phyloP scores from a whole-genome alignment of 352 stramenopile genomes.

The Phytophthora pluvialis region DNA sequence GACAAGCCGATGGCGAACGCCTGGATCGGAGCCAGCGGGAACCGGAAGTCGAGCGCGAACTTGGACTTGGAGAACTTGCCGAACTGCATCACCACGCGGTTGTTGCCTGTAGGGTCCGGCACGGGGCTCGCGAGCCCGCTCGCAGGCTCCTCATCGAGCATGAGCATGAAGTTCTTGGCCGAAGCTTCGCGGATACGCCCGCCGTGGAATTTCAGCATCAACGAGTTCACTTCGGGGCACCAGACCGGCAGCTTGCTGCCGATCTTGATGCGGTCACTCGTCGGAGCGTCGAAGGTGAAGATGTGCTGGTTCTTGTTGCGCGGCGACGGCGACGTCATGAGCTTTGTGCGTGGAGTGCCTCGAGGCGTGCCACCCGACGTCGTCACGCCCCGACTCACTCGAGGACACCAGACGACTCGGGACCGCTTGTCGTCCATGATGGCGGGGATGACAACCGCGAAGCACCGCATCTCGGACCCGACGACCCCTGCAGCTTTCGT shows the following conservation, averaged over 20 bases:
- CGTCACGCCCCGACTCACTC: constrained; percentile 69
- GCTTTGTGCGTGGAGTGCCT: constrained; percentile 48
- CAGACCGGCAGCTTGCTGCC: constrained; percentile 87
- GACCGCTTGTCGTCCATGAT: constrained; percentile 85
- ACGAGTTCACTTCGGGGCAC: constrained; percentile 86
- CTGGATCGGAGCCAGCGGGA: constrained; percentile 85
- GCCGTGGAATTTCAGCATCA: constrained; percentile 92
- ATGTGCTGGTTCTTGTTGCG: constrained; percentile 68
- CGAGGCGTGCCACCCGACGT: constrained; percentile 68
- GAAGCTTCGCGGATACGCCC: constrained; percentile 86
- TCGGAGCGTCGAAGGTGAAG: constrained; percentile 79
- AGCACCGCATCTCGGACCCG: constrained; percentile 84
- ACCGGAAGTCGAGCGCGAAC: constrained; percentile 89
- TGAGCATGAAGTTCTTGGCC: constrained; percentile 92
- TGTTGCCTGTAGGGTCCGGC: constrained; percentile 50
- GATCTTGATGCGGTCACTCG: constrained; percentile 79
- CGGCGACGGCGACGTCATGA: constrained; percentile 76
- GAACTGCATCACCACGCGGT: constrained; percentile 86
- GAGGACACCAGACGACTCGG: constrained; percentile 85
- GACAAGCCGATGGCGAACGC: constrained; percentile 88
- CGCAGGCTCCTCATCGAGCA: constrained; percentile 70
- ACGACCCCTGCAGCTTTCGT: constrained; percentile 81
- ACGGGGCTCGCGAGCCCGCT: constrained; percentile 15
- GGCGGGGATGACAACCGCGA: constrained; percentile 77
- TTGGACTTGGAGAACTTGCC: constrained; percentile 90